Conservation (phyloP, 2,329 filamentous ascomycete genomes). For the Colletotrichum tabaci region DNA sequence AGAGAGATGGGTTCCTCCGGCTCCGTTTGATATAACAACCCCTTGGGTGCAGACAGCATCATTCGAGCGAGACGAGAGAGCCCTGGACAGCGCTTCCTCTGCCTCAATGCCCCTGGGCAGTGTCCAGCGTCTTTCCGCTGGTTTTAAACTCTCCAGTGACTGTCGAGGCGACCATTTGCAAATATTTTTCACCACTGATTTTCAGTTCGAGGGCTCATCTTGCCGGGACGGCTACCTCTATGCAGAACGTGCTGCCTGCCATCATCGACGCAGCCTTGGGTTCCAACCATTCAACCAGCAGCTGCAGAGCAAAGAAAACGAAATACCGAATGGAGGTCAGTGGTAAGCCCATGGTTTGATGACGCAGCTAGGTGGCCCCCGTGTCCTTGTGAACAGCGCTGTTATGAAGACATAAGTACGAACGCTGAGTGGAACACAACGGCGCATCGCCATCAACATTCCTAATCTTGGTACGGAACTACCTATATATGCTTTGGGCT, state of each 20-base stretch:
- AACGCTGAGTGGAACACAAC: not conserved
- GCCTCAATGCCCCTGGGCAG: not conserved
- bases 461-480: not conserved
- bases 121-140: not conserved
- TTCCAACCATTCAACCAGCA: not conserved
- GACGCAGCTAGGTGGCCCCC: not conserved
- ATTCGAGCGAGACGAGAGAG: not conserved
- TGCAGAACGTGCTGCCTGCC: not conserved
- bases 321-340: not conserved
- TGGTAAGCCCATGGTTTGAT: not conserved
- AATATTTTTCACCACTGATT: not conserved
- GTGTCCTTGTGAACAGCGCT: not conserved
- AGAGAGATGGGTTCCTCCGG: not conserved
- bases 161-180: not conserved
- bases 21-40: not conserved
- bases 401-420: not conserved
- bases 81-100: not conserved
- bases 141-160: not conserved
- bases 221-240: not conserved
- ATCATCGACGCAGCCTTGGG: too few species aligned
- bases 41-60: too few species aligned
- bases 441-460: not conserved
- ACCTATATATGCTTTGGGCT: too few species aligned
- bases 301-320: not conserved
- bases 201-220: not conserved